These are phyloP conservation scores for Colletotrichum incanum DNA, from an alignment of 2,329 filamentous ascomycete species.

Conservation along the genomic window DNA sequence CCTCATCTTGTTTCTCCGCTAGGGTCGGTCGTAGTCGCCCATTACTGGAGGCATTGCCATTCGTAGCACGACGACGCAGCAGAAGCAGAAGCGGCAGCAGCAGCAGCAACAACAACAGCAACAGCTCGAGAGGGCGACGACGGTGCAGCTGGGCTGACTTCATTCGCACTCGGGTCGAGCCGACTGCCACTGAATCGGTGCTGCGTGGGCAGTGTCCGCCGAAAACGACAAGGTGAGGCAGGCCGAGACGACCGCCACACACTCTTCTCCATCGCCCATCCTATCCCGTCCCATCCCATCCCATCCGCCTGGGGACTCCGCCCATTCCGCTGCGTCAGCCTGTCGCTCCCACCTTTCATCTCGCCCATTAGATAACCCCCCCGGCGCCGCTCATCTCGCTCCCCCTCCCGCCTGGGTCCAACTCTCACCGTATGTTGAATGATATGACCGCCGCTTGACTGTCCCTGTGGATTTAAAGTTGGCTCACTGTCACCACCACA, in stretches of 20 bases:
- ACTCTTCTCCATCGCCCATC: slow-evolving; percentile 31
- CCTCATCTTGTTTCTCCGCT: slow-evolving; percentile 34
- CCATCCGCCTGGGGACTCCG: slow-evolving; percentile 41
- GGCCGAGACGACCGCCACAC: slow-evolving; percentile 42
- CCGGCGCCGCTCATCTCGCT: slow-evolving; percentile 43
- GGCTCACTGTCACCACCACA: slow-evolving; percentile 39
- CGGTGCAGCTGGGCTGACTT: slow-evolving; percentile 8
- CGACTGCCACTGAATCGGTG: slow-evolving; percentile 25
- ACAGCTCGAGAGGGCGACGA: slow-evolving; percentile 17
- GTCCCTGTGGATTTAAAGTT: slow-evolving; percentile 39
- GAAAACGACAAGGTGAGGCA: slow-evolving; percentile 42
- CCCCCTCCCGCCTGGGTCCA: slow-evolving; percentile 42
- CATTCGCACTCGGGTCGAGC: slow-evolving; percentile 29
- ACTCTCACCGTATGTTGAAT: slow-evolving; percentile 43
- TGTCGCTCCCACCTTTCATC: slow-evolving; percentile 42
- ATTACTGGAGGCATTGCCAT: slow-evolving; percentile 17
- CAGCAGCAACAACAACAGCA: neutral
- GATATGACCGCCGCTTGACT: slow-evolving; percentile 37
- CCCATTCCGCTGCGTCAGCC: slow-evolving; percentile 44
- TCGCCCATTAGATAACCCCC: slow-evolving; percentile 43
- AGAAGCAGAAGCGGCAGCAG: neutral
- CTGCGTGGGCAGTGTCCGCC: slow-evolving; percentile 30
- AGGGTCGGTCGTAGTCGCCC: slow-evolving; percentile 8
- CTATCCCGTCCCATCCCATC: slow-evolving; percentile 40
- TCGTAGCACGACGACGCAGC: slow-evolving; percentile 15